These are phyloP conservation scores for Lophiostoma macrostomum DNA, from an alignment of 495 filamentous ascomycete species.

Conservation along the genomic window DNA sequence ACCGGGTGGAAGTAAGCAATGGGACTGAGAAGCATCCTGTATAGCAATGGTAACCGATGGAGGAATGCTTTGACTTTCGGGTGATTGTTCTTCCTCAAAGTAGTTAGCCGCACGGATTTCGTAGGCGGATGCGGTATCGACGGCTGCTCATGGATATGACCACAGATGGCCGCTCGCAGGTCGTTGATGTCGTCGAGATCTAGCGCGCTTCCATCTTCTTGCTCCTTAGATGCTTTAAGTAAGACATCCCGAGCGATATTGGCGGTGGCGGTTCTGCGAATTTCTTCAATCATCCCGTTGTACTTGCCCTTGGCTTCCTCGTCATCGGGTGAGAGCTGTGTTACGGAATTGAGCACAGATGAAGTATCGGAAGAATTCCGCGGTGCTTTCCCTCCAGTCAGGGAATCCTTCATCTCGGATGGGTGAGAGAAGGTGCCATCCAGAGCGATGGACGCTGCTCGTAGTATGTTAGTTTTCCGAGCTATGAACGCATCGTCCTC, in stretches of 20 bases:
- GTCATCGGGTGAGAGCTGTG: conserved; percentile 33
- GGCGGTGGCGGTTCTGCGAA: conserved; percentile 33
- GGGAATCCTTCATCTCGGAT: background rate
- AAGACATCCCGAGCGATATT: conserved; percentile 31
- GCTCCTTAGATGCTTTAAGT: conserved; percentile 13
- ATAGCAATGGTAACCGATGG: conserved; percentile 41
- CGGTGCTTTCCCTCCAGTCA: conserved; percentile 34
- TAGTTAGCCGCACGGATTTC: conserved; percentile 40
- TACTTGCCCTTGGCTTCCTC: conserved; percentile 38
- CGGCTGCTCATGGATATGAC: conserved; percentile 36
- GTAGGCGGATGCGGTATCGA: conserved; percentile 42
- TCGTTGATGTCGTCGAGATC: conserved; percentile 30
- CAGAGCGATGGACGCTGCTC: conserved; percentile 28
- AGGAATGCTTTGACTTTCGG: conserved; percentile 36
- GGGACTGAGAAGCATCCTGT: conserved; percentile 37
- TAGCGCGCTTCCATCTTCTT: conserved; percentile 4
- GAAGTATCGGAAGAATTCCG: conserved; percentile 25
- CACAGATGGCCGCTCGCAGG: conserved; percentile 40
- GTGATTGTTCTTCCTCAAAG: conserved; percentile 35
- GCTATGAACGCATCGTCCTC: conserved; percentile 35
- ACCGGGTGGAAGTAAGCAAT: conserved; percentile 42
- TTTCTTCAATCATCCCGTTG: conserved; percentile 25
- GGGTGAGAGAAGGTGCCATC: background rate
- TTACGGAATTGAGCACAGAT: conserved; percentile 24
- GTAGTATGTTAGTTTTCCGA: conserved; percentile 36